These are phyloP conservation scores for Debaryomyces psychrophilus DNA, from an alignment of 1,139 yeast genomes.

Conservation along the genomic window DNA sequence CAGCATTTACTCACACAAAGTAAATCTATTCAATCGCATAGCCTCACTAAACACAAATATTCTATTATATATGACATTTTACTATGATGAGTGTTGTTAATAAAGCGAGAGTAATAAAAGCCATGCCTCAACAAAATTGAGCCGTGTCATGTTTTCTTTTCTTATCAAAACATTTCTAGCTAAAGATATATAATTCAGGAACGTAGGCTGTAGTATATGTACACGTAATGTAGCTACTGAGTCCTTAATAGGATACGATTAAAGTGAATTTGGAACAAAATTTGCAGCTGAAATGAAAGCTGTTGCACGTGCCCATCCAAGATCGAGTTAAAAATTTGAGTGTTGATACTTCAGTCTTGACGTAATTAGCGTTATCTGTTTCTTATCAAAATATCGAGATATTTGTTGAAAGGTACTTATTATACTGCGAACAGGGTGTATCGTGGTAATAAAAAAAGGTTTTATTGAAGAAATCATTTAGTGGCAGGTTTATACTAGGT, in stretches of 20 bases:
- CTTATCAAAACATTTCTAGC: no score
- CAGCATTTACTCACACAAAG: no score
- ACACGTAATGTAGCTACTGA: not conserved
- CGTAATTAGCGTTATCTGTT: not conserved
- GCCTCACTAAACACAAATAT: no score
- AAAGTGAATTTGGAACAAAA: not conserved
- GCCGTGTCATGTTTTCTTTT: no score
- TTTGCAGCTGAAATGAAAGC: not conserved
- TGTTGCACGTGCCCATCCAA: not conserved
- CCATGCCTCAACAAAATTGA: no score
- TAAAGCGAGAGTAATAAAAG: no score
- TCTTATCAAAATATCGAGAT: not conserved
- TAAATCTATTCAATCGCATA: no score
- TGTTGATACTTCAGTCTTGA: not conserved
- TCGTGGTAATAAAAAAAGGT: not conserved
- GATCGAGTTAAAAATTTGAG: conserved; percentile 1
- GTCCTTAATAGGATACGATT: no score
- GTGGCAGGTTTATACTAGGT: not conserved
- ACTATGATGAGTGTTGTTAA: no score
- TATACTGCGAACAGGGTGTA: not conserved
- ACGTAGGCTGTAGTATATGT: no score
- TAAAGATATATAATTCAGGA: no score
- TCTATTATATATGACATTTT: no score
- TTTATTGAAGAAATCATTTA: not conserved
- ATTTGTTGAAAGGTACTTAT: not conserved